A percentile compares a stretch with the other conserved stretches of the same genome.
These are phyloP conservation scores for Pseudopithomyces maydicus DNA, from an alignment of 2,329 filamentous ascomycete species.

Conservation along the genomic window DNA sequence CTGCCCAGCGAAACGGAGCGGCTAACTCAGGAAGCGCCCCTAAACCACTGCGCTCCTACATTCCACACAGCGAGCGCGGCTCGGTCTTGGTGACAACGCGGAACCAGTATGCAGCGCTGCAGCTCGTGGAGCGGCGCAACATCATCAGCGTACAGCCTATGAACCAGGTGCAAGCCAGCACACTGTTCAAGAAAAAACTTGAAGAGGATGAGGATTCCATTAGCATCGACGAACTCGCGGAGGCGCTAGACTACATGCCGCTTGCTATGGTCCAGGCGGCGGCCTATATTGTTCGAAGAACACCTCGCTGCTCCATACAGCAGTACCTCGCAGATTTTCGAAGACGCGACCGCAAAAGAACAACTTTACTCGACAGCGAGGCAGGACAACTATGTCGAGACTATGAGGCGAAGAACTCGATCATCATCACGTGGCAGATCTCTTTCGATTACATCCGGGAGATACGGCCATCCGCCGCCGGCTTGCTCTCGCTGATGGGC, in stretches of 20 bases:
- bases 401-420: constrained; percentile 36
- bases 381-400: constrained; percentile 39
- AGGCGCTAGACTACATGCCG: constrained; percentile 38
- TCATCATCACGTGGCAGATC: constrained; percentile 45
- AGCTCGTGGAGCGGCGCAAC: constrained; percentile 15
- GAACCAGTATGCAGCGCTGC: constrained; percentile 8
- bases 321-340: constrained; percentile 49
- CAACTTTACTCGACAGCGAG: constrained; percentile 23
- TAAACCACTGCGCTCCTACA: neutral
- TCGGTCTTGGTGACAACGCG: constrained; percentile 17
- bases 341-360: constrained; percentile 36
- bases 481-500: constrained; percentile 21
- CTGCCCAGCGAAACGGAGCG: too few relatives aligned
- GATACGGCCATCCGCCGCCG: constrained; percentile 12
- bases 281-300: constrained; percentile 33
- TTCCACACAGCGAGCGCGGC: constrained; percentile 14
- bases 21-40: too few relatives aligned
- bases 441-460: constrained; percentile 41
- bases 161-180: constrained; percentile 8
- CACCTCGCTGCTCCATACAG: constrained; percentile 16
- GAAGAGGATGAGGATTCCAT: neutral
- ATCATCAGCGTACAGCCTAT: constrained; percentile 16
- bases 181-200: constrained; percentile 14
- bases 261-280: constrained; percentile 43
- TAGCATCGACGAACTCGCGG: constrained; percentile 10